Evolutionary conservation across 129 eudicot species (phyloP).

Genomic region (Lactuca saligna): DNA sequence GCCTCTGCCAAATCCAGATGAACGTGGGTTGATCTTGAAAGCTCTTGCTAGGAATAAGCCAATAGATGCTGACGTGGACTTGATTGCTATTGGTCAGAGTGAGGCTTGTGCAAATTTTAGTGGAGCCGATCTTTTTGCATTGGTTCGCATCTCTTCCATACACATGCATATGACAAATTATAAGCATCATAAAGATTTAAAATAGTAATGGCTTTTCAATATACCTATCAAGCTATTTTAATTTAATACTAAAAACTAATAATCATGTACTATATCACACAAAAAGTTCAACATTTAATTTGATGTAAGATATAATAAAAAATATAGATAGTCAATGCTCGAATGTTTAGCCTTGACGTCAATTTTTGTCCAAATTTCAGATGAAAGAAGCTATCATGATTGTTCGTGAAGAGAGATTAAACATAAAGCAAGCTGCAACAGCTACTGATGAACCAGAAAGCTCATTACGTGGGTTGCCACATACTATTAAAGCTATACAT

Average conservation of each 20-base stretch:
- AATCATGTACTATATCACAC: no score
- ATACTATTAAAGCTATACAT: conserved; percentile 61
- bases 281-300: no score
- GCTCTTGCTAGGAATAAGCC: conserved; percentile 60
- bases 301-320: no score
- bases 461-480: conserved; percentile 26
- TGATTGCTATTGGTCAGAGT: conserved; percentile 51
- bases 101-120: conserved; percentile 59
- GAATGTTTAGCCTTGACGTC: no score
- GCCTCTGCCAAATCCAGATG: conserved; percentile 76
- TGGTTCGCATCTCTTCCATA: conserved; percentile 40
- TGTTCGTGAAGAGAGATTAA: conserved; percentile 45
- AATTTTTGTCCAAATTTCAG: conserved; percentile 29
- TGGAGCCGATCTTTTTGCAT: conserved; percentile 71
- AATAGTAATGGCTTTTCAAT: not conserved
- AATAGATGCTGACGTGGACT: conserved; percentile 55
- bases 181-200: conserved; percentile 7
- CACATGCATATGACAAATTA: not conserved
- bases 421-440: conserved; percentile 68
- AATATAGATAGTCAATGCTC: no score
- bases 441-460: conserved; percentile 39
- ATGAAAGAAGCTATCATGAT: conserved; percentile 78
- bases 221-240: no score
- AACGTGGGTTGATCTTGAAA: conserved; percentile 67
- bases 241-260: no score